Evolutionary conservation across 805 yeast genomes (phyloP), one percentile per base, ranked within the genome.

Genomic region (Schizosaccharomyces japonicus): DNA sequence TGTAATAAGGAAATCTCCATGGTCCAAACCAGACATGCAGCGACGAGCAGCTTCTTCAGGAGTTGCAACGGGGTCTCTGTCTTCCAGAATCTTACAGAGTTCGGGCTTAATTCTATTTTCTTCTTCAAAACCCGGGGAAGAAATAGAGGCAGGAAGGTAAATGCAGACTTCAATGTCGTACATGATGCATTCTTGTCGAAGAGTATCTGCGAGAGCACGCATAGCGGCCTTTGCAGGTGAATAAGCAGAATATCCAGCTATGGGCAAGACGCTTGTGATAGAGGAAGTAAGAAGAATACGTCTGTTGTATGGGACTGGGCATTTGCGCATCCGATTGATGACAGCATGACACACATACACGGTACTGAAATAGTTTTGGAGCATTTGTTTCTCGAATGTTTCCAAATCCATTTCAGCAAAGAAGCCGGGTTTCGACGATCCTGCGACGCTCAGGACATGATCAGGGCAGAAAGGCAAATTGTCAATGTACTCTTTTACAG

Each of bases 211-310:
- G 11, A 90, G 63, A 0, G 93, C 66, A 55, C 80, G 70, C 13
- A 87, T 59, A 0, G 95, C 94, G 0, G 82, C 78, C 59, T 90
- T 90, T 53, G 76, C 61, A 0, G 99, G 98, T 0, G 90, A 85
- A 58, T 90, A 90, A 55, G 82, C 87, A 0, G 76, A 70, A 59
- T 90, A 90, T 0, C 99, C 99, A 40, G 83, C 80, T 57, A 87
- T 78, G 4, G 95, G 83, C 64, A 73, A 87, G 53, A 78, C 74
- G 2, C 92, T 84, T 7, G 78, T 73, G 3, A 76, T 80, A 2
- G 94, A 81, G 0, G 94, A 80, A 55, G 70, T 77, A 51, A 67
- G 71, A 23, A 75, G 73, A 53, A 75, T 69, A 56, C 69, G 78
- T 49, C 76, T 71, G 50, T 29, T 17, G 26, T 27, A 29, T 11